Evolutionary conservation across 2,329 filamentous ascomycete species (phyloP).

Genomic region (Hymenoscyphus fructigenus): DNA sequence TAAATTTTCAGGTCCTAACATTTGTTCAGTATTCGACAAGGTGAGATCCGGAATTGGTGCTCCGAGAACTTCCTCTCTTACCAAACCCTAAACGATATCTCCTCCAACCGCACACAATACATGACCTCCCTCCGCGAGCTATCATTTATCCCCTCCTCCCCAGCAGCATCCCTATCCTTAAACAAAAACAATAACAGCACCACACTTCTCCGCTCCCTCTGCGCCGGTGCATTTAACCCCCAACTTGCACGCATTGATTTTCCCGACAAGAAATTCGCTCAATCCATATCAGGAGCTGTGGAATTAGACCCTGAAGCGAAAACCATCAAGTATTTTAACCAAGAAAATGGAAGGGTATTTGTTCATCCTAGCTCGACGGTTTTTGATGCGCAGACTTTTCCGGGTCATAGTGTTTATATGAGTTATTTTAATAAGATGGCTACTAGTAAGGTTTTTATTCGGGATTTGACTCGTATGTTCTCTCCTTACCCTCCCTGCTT

Average conservation of each 20-base stretch:
- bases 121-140: constrained; percentile 82
- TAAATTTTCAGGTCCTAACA: constrained; percentile 18
- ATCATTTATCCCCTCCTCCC: constrained; percentile 62
- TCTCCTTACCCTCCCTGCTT: background rate
- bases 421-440: constrained; percentile 91
- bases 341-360: constrained; percentile 84
- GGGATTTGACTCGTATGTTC: constrained; percentile 80
- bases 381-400: constrained; percentile 79
- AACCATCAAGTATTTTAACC: constrained; percentile 89
- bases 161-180: constrained; percentile 36
- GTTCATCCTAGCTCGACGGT: constrained; percentile 87
- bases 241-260: constrained; percentile 91
- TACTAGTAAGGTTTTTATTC: constrained; percentile 87
- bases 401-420: constrained; percentile 73
- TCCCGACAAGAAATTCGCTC: constrained; percentile 92
- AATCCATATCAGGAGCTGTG: constrained; percentile 82
- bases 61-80: constrained; percentile 80
- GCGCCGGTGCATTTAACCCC: constrained; percentile 58
- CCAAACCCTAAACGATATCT: constrained; percentile 83
- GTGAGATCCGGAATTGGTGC: constrained; percentile 74
- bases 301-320: constrained; percentile 90
- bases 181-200: constrained; percentile 49
- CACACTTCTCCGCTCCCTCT: constrained; percentile 37
- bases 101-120: constrained; percentile 82
- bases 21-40: constrained; percentile 46